Conservation (phyloP, 176 grass and related monocot genomes). For the Phyllostachys edulis region DNA sequence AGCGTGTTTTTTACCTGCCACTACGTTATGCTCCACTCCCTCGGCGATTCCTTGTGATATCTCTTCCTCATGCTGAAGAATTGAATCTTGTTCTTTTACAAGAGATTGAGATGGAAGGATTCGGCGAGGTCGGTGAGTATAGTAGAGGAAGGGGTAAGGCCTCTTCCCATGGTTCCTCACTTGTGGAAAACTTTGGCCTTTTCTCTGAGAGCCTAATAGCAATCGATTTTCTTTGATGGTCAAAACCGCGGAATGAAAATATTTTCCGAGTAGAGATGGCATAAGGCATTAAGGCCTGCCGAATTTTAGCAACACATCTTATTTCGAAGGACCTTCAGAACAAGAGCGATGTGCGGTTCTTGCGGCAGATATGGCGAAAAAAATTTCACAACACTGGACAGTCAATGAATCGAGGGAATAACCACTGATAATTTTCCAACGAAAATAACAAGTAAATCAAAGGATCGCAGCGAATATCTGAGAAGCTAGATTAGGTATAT, state of each 20-base stretch:
- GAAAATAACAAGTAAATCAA: too few species aligned
- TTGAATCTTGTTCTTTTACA: background rate
- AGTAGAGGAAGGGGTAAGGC: too few species aligned
- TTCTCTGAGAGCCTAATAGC: conserved; percentile 23
- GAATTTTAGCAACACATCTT: background rate
- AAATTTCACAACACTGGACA: too few species aligned
- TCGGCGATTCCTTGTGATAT: conserved; percentile 9
- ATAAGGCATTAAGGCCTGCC: background rate
- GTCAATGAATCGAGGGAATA: too few species aligned
- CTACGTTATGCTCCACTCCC: background rate
- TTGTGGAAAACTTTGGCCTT: conserved; percentile 45
- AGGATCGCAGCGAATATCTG: too few species aligned
- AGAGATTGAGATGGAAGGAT: conserved; percentile 15
- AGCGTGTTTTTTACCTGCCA: background rate
- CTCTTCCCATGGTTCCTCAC: conserved; percentile 24
- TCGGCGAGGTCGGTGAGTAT: background rate
- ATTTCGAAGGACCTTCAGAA: too few species aligned
- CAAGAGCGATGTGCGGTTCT: too few species aligned
- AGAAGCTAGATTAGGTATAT: too few species aligned
- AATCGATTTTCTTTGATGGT: background rate
- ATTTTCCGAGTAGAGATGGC: too few species aligned
- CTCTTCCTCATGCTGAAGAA: conserved; percentile 18
- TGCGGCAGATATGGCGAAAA: too few species aligned
- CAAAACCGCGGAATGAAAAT: background rate
- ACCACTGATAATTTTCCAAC: too few species aligned